phyloP scores from a whole-genome alignment of 352 stramenopile species.

The Phytophthora capsici region DNA sequence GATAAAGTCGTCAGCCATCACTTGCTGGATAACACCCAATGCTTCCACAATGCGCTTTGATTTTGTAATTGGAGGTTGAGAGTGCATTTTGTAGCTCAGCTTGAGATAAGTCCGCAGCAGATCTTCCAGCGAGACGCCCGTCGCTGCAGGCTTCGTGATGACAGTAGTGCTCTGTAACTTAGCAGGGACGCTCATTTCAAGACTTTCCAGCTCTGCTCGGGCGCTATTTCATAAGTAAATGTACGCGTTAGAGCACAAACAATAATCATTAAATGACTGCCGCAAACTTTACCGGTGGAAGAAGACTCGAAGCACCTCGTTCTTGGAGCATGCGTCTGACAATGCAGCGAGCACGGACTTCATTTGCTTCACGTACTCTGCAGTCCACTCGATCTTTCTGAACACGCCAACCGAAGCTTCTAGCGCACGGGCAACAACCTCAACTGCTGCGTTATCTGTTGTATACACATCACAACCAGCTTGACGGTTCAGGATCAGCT shows the following conservation, averaged over 20 bases:
- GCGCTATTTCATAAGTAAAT: slow-evolving; percentile 20
- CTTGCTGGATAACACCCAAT: slow-evolving; percentile 16
- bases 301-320: slow-evolving; percentile 22
- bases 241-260: not conserved
- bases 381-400: slow-evolving; percentile 15
- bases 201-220: slow-evolving; percentile 31
- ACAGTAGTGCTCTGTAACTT: not conserved
- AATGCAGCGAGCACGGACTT: slow-evolving; percentile 16
- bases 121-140: not conserved
- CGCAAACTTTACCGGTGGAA: slow-evolving; percentile 26
- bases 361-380: slow-evolving; percentile 21
- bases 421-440: slow-evolving; percentile 26
- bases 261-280: not conserved
- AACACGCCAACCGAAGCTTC: slow-evolving; percentile 19
- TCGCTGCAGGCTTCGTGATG: not conserved
- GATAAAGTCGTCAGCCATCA: slow-evolving; percentile 20
- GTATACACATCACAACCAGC: slow-evolving; percentile 1
- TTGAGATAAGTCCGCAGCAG: slow-evolving; percentile 11
- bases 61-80: not conserved
- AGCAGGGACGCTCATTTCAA: slow-evolving; percentile 21
- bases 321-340: slow-evolving; percentile 33
- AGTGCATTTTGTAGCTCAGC: slow-evolving; percentile 2
- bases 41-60: slow-evolving; percentile 16
- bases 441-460: slow-evolving; percentile 20
- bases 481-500: slow-evolving; percentile 27